These are phyloP conservation scores for Colletotrichum liaoningense DNA, from an alignment of 2,329 filamentous ascomycete species.

Conservation along the genomic window DNA sequence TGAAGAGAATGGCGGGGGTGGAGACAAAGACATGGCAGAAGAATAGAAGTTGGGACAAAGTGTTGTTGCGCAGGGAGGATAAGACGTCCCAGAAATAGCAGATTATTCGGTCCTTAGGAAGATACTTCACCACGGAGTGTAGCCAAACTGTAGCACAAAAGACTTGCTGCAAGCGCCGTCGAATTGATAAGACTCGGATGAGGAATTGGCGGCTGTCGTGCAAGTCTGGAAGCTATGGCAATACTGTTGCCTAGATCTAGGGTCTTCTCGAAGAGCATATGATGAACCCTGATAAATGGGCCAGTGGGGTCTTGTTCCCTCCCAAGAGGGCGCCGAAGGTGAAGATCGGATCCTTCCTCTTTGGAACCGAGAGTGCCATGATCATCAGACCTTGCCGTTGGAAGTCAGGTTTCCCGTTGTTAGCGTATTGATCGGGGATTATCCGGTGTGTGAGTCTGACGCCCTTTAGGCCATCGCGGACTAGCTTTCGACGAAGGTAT, in stretches of 20 bases:
- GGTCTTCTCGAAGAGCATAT: neutral
- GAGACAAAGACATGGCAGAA: constrained; percentile 5
- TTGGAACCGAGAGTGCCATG: neutral
- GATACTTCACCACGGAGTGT: neutral
- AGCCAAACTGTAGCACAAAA: neutral
- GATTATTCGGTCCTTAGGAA: too few relatives aligned
- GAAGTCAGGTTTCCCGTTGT: constrained; percentile 19
- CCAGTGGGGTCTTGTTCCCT: neutral
- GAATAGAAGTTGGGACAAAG: neutral
- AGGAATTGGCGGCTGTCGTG: neutral
- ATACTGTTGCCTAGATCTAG: neutral
- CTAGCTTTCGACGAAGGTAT: neutral
- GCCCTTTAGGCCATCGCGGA: neutral
- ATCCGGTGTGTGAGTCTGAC: constrained; percentile 22
- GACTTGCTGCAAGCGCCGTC: neutral
- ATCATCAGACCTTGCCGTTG: constrained; percentile 11
- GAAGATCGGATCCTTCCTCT: constrained; percentile 15
- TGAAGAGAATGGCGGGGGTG: constrained; percentile 29
- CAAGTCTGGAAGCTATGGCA: neutral
- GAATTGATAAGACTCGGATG: neutral
- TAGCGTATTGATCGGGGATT: constrained; percentile 3
- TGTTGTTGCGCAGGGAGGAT: neutral
- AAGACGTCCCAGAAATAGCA: neutral
- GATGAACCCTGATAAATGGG: neutral
- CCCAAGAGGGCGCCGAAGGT: neutral